These are phyloP conservation scores for Myrica gale DNA, from an alignment of 306 rosid species.

Conservation along the genomic window DNA sequence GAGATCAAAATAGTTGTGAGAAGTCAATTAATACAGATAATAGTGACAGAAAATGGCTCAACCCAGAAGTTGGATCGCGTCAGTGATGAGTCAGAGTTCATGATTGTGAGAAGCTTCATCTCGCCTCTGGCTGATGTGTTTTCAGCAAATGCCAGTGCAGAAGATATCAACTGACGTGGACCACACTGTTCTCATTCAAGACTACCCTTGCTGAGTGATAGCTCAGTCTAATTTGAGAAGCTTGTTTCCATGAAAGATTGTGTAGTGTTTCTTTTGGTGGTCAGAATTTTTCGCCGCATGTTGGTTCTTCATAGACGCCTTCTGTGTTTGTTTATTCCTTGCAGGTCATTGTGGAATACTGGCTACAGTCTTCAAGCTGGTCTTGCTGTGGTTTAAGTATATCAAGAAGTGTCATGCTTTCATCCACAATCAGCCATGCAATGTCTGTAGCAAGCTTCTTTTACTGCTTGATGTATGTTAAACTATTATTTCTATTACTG, in stretches of 20 bases:
- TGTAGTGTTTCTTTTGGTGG: constrained; percentile 63
- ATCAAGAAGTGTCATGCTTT: constrained; percentile 69
- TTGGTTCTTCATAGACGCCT: constrained; percentile 56
- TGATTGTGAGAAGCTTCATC: constrained; percentile 32
- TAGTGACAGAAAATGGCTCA: constrained; percentile 28
- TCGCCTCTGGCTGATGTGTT: constrained; percentile 26
- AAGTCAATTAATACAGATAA: constrained; percentile 38
- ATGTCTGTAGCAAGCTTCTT: constrained; percentile 66
- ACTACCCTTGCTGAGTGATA: constrained; percentile 25
- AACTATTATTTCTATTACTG: constrained; percentile 48
- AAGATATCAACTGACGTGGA: constrained; percentile 17
- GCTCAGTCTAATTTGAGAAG: constrained; percentile 36
- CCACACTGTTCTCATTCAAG: constrained; percentile 36
- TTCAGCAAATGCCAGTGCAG: constrained; percentile 30
- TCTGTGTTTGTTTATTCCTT: constrained; percentile 56
- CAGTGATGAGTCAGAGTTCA: constrained; percentile 28
- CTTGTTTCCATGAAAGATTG: constrained; percentile 52
- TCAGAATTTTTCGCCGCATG: constrained; percentile 35
- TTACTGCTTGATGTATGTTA: constrained; percentile 85
- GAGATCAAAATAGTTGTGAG: constrained; percentile 33
- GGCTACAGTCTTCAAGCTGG: constrained; percentile 50
- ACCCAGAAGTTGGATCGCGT: constrained; percentile 26
- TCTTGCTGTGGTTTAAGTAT: constrained; percentile 60
- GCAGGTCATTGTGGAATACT: constrained; percentile 74
- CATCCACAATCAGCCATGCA: constrained; percentile 64